Evolutionary conservation across 306 rosid genomes (phyloP), one percentile per base, ranked within the genome.

Genomic region (Rubus parviflorus): DNA sequence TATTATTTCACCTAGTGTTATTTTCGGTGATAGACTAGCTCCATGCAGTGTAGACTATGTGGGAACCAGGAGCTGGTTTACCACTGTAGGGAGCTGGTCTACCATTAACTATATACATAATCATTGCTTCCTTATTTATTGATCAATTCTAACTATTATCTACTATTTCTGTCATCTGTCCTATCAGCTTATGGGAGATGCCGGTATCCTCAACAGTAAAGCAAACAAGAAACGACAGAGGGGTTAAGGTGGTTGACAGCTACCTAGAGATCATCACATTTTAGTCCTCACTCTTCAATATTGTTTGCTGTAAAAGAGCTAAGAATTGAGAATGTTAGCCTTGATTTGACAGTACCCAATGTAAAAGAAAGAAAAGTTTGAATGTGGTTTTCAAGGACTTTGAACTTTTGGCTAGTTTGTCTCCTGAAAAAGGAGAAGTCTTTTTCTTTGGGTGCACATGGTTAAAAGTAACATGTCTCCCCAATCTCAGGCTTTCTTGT

Each of bases 201-300:
- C 75, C 61, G 85, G 79, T 86, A 86, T 79, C 80, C 87, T 64
- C 89, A 83, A 72, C 87, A 83, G 82, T 86, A 49, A 75, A 7
- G 20, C 67, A n/a, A 15, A 47, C 7, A 46, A 23, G 37, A 16
- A 62, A 58, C 17, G 14, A 11, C 64, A 45, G n/a, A 40, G 20
- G 30, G 35, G 14, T 54, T 13, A 30, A 25, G 15, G 77, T 79
- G 81, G 80, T 73, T 51, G 77, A 78, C 88, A 81, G 85, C 83
- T 78, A 53, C n/a, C 61, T 12, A 63, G 46, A 63, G 17, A 2
- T 62, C 43, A 14, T 62, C 68, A 62, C n/a, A 12, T n/a, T n/a
- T n/a, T n/a, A n/a, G n/a, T n/a, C n/a, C n/a, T n/a, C n/a, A n/a
- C n/a, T n/a, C 45, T 35, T 35, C 45, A 35, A 30, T 14, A 30